Evolutionary conservation across 495 filamentous ascomycete genomes (phyloP).

Genomic region (Acidomyces sp.): DNA sequence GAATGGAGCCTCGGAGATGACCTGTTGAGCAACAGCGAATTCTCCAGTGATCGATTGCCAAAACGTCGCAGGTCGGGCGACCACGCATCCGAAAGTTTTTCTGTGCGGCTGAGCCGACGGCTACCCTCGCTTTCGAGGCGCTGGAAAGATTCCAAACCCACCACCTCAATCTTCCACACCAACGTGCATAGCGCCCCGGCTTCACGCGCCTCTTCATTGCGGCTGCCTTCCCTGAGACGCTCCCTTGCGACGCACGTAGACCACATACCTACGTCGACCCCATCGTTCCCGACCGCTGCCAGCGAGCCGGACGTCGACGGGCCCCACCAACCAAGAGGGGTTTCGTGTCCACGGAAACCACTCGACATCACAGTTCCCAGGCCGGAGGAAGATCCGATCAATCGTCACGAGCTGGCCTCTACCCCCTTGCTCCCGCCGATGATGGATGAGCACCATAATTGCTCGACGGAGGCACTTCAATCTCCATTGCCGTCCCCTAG

Average conservation of each 20-base stretch:
- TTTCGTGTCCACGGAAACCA: slow-evolving; percentile 19
- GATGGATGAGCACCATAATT: slow-evolving; percentile 31
- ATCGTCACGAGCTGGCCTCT: slow-evolving; percentile 45
- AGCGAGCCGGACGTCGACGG: slow-evolving; percentile 32
- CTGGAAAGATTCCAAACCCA: slow-evolving; percentile 39
- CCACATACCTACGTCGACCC: slow-evolving; percentile 55
- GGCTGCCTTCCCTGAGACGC: slow-evolving; percentile 6
- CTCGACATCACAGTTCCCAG: slow-evolving; percentile 33
- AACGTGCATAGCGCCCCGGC: slow-evolving; percentile 33
- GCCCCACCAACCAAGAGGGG: slow-evolving; percentile 21
- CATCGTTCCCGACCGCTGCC: slow-evolving; percentile 36
- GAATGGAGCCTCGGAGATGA: slow-evolving; percentile 17
- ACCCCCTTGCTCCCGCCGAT: slow-evolving; percentile 76
- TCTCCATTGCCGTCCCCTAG: slow-evolving; percentile 78
- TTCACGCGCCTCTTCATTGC: slow-evolving; percentile 40
- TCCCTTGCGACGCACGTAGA: slow-evolving; percentile 6
- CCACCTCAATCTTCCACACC: slow-evolving; percentile 32
- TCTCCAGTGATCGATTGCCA: slow-evolving; percentile 35
- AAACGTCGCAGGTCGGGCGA: slow-evolving; percentile 57
- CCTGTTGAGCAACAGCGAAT: slow-evolving; percentile 40
- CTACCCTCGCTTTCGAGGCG: slow-evolving; percentile 62
- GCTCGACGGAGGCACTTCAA: slow-evolving; percentile 34
- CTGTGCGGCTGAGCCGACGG: slow-evolving; percentile 53
- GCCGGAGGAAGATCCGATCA: slow-evolving; percentile 35
- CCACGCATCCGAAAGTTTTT: slow-evolving; percentile 47